Evolutionary conservation across 23 red algal genomes (phyloP), one percentile per base, ranked within the genome.

Genomic region (Agarophyton chilense): DNA sequence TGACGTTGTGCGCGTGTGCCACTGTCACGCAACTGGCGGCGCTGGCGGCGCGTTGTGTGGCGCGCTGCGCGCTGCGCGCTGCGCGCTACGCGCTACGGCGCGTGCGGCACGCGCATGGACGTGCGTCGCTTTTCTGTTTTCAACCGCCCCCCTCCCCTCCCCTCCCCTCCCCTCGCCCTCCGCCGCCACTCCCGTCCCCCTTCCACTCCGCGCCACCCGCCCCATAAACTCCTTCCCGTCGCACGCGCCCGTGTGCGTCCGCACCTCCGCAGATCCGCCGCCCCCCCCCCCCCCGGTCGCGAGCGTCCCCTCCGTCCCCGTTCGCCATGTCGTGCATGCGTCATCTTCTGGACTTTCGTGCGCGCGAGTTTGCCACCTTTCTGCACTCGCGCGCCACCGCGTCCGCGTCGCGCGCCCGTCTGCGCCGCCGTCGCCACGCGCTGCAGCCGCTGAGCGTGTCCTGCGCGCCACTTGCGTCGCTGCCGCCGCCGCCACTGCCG

Each of bases 331-430:
- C 61, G 79, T 84, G 40, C 56, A 65, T 60, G 54, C 79, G 49
- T 25, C 61, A 84, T 50, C 61, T 65, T 25, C 35, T 65, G 32
- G 60, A 57, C 79, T 84, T 65, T 36, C 79, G 79, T 56, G 31
- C 49, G 49, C 75, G 75, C 45, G 75, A 65, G 79, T 84, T 84
- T 67, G 57, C 79, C 13, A 67, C 79, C 35, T 70, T 84, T 24
- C 55, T 70, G 36, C 61, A 47, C 8, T 18, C 40, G 9, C 79
- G 57, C 25, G 51, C 51, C 51, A 10, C 45, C 61, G 47, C 79
- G 52, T 46, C n/a, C 72, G 51, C 77, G 4, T 63, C 77, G 4
- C n/a, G n/a, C n/a, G n/a, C n/a, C n/a, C 22, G 36, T 10, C 77
- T 4, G 8, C 55, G 51, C 52, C 50, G 21, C 39, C 18, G 34